These are phyloP conservation scores for Trametes cingulata DNA, from an alignment of 768 basidiomycete genomes.

Conservation along the genomic window DNA sequence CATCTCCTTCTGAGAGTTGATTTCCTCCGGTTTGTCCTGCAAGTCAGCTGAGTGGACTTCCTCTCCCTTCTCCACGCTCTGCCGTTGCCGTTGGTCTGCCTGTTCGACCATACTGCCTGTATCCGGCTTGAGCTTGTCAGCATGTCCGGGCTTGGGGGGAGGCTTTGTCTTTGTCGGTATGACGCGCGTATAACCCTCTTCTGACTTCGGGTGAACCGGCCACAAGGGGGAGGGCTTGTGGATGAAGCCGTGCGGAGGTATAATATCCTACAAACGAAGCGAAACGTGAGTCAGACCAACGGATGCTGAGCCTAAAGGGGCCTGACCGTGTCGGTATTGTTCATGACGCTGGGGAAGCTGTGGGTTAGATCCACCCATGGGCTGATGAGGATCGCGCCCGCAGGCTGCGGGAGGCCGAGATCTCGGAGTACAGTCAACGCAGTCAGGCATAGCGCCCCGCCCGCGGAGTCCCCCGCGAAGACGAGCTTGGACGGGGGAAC, in stretches of 20 bases:
- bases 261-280: slow-evolving; percentile 57
- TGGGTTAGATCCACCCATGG: slow-evolving; percentile 90
- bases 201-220: slow-evolving; percentile 48
- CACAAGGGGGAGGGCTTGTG: slow-evolving; percentile 59
- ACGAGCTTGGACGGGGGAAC: slow-evolving; percentile 69
- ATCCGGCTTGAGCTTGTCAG: slow-evolving; percentile 47
- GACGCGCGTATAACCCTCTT: slow-evolving; percentile 35
- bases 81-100: slow-evolving; percentile 15
- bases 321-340: slow-evolving; percentile 62
- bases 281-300: neutral
- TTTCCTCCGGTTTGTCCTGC: slow-evolving; percentile 17
- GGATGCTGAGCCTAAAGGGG: neutral
- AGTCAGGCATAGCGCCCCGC: slow-evolving; percentile 65
- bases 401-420: slow-evolving; percentile 65
- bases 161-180: slow-evolving; percentile 39
- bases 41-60: slow-evolving; percentile 24
- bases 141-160: slow-evolving; percentile 51
- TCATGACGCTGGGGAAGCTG: slow-evolving; percentile 74
- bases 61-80: slow-evolving; percentile 23
- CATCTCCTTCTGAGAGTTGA: slow-evolving; percentile 23
- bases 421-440: slow-evolving; percentile 68
- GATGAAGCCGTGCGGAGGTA: slow-evolving; percentile 61
- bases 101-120: slow-evolving; percentile 28
- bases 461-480: slow-evolving; percentile 79
- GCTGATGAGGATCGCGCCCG: slow-evolving; percentile 76